Base-by-base conservation (phyloP, 225 moss, liverwort and hornwort genomes). In the Sphagnum tenellum region DNA sequence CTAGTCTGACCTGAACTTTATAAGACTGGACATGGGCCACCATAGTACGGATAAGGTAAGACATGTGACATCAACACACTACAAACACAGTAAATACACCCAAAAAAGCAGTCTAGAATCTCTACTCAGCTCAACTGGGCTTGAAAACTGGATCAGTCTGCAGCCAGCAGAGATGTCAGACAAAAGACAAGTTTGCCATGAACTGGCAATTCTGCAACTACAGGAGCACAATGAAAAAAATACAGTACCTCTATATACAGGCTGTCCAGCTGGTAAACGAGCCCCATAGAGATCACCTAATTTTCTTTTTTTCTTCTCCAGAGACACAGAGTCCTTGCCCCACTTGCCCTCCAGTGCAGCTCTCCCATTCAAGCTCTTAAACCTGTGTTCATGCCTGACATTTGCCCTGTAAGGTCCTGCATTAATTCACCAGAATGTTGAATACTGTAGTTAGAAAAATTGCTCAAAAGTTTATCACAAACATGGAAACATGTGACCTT, bases 351-450 rank as follows among this genome's bases (percentile, higher is more conserved):
- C 78, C 49, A 65, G 12, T 11, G 60, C 65, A 68, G 56, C 46
- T 57, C 70, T 64, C 50, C 71, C 71, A 68, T 65, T 67, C 14
- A 47, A 71, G 71, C 64, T 71, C 55, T 78, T 71, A 60, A 67
- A 78, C 29, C 67, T 74, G 62, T 65, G 74, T 56, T 71, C 74
- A 68, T 74, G 61, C 63, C 64, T 78, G 5, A 73, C 74, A 64
- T 60, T 64, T 3, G 55, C 51, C 14, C 60, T 59, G 49, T 47
- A 49, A 58, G 56, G 70, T 46, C 49, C 71, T 74, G 57, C 74
- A 68, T 7, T 44, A 44, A 5, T 4, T 13, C 29, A 58, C 14
- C 0, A 58, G 58, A 29, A 3, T 12, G 13, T 56, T 10, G 55
- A 56, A 3, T 8, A 56, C 1, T 56, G 10, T 56, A 0, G 55